These are phyloP conservation scores for Erodium maritimum DNA, from an alignment of 345 rosid genomes.

Conservation along the genomic window DNA sequence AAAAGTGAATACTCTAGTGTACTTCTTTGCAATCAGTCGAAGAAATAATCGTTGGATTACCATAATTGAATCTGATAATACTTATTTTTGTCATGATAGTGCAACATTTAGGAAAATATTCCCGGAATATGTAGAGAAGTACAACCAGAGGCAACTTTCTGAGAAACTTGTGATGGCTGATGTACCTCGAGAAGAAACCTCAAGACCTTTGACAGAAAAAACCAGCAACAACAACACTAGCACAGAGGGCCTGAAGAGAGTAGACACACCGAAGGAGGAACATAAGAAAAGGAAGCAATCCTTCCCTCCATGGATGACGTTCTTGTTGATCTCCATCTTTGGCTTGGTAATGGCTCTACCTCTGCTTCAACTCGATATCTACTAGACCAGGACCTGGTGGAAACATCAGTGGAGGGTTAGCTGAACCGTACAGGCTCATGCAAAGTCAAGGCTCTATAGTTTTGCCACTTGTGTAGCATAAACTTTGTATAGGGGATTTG, in stretches of 20 bases:
- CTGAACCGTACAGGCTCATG: neutral
- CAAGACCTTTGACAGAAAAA: conserved; percentile 21
- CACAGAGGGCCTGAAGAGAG: conserved; percentile 25
- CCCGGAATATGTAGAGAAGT: conserved; percentile 83
- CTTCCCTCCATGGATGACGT: conserved; percentile 77
- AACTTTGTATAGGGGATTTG: conserved; percentile 16
- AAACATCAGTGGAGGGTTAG: neutral
- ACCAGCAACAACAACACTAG: conserved; percentile 17
- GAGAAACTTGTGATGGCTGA: conserved; percentile 39
- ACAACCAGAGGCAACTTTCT: conserved; percentile 44
- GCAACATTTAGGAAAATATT: conserved; percentile 76
- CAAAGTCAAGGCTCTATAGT: conserved; percentile 3
- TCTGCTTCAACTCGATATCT: conserved; percentile 65
- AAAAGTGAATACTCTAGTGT: too few relatives aligned
- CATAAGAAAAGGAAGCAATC: conserved; percentile 48
- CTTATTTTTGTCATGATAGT: conserved; percentile 25
- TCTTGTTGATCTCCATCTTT: conserved; percentile 71
- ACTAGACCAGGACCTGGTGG: neutral
- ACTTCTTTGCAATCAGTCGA: too few relatives aligned
- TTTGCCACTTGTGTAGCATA: conserved; percentile 9
- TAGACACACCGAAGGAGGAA: conserved; percentile 17
- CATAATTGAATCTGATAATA: neutral
- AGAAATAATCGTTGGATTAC: too few relatives aligned
- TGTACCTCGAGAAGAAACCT: conserved; percentile 28
- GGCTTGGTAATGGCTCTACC: conserved; percentile 97